Base-by-base conservation (phyloP, 805 yeast species). In the Kluyveromyces wickerhamii region DNA sequence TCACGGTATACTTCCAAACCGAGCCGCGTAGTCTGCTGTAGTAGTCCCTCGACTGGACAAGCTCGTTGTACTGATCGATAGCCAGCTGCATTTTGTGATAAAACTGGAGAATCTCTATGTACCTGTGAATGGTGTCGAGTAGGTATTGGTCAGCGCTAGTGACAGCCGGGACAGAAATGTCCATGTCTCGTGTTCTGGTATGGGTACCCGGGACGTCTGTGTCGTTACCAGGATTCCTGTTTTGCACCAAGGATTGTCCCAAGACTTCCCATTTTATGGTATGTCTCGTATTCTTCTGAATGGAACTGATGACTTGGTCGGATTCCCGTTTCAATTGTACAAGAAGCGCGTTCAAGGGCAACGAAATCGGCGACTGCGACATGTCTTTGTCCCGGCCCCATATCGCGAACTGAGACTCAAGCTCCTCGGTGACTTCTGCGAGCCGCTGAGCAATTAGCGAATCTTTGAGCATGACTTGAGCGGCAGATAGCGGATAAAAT, bases 1-100 rank as follows among this genome's bases (percentile, higher is more conserved):
- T 22, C 14, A 30, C 33, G 4, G 33, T 30, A 19, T 30, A 30
- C 16, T 30, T 30, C 33, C 33, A 30, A 5, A 30, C 33, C 9
- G 33, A 30, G 3, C 33, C 33, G 11, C 33, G 16, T 7, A 30
- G 25, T 15, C 19, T 30, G 6, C 19, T 8, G 12, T 30, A 30
- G 22, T 30, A 30, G 25, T 30, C 33, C 7, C 13, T 13, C 7
- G 33, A 8, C 13, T 30, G 33, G 4, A 17, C 18, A 16, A 30
- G n/a, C 10, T 14, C 16, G 17, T 30, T 17, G 25, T 30, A 30
- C 11, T 21, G 23, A 14, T 21, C 33, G 13, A 22, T 21, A 8
- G 33, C 21, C 16, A 21, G 19, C 16, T 30, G 33, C 33, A 30
- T 30, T 9, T 9, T 8, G 16, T 30, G 22, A 15, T 30, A 30